phyloP scores from a whole-genome alignment of 768 basidiomycete species.

The Agaricus blazei region DNA sequence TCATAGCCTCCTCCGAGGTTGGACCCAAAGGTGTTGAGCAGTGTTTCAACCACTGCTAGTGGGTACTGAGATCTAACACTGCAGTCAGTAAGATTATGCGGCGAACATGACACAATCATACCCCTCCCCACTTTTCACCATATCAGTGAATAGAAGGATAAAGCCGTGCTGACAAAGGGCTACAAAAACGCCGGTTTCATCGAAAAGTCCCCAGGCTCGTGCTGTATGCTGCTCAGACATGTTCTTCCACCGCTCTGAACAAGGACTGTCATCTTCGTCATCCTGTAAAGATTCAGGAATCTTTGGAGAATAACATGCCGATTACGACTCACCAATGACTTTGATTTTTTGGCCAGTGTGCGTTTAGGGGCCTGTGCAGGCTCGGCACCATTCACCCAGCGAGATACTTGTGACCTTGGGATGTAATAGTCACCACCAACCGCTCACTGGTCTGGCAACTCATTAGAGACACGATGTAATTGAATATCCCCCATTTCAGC shows the following conservation, averaged over 20 bases:
- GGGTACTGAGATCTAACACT: constrained; percentile 17
- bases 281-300: too few relatives aligned
- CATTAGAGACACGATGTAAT: background rate
- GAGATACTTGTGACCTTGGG: too few relatives aligned
- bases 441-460: background rate
- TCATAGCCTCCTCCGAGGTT: constrained; percentile 22
- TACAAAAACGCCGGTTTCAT: constrained; percentile 26
- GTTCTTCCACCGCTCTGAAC: constrained; percentile 18
- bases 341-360: background rate
- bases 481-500: too few relatives aligned
- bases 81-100: too few relatives aligned
- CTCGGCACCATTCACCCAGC: too few relatives aligned
- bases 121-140: constrained; percentile 11
- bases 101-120: background rate
- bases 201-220: constrained; percentile 24
- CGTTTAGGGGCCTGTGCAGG: too few relatives aligned
- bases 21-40: constrained; percentile 17
- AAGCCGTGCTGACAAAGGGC: constrained; percentile 24
- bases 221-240: constrained; percentile 14
- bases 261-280: constrained; percentile 11
- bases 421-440: too few relatives aligned
- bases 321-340: background rate
- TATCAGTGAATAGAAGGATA: constrained; percentile 18
- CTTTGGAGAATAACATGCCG: background rate
- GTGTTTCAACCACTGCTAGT: constrained; percentile 16